Percentiles rank a stretch among this genome's conserved stretches.
Evolutionary conservation across 2,329 filamentous ascomycete genomes (phyloP).

Genomic region (Blumeria hordei): DNA sequence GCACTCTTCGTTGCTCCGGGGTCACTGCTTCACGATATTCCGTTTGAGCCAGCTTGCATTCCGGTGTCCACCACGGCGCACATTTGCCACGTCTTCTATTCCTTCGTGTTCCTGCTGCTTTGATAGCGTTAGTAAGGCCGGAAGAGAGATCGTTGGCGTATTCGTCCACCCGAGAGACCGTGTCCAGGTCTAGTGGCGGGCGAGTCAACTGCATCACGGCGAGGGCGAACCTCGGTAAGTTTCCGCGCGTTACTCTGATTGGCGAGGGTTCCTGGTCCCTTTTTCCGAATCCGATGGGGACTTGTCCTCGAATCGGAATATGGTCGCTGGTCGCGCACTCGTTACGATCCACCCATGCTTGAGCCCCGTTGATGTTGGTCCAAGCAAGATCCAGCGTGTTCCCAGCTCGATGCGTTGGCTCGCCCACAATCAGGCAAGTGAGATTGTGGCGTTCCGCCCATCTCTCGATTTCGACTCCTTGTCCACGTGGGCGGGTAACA

Average conservation of each 20-base stretch:
- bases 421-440: background rate
- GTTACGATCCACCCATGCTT: background rate
- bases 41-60: background rate
- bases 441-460: background rate
- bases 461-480: background rate
- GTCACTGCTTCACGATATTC: background rate
- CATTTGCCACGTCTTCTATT: background rate
- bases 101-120: background rate
- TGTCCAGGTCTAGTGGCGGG: background rate
- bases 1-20: background rate
- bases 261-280: background rate
- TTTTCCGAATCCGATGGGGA: background rate
- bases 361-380: background rate
- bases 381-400: background rate
- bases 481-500: background rate
- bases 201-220: background rate
- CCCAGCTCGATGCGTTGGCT: background rate
- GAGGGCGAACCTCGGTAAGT: background rate
- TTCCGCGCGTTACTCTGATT: background rate
- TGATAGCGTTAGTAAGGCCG: background rate
- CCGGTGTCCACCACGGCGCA: background rate
- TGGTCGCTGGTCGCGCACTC: background rate
- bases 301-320: background rate
- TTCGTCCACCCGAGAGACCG: background rate
- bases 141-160: background rate